Conservation (phyloP, 2,329 filamentous ascomycete species). For the Fusarium nematophilum region DNA sequence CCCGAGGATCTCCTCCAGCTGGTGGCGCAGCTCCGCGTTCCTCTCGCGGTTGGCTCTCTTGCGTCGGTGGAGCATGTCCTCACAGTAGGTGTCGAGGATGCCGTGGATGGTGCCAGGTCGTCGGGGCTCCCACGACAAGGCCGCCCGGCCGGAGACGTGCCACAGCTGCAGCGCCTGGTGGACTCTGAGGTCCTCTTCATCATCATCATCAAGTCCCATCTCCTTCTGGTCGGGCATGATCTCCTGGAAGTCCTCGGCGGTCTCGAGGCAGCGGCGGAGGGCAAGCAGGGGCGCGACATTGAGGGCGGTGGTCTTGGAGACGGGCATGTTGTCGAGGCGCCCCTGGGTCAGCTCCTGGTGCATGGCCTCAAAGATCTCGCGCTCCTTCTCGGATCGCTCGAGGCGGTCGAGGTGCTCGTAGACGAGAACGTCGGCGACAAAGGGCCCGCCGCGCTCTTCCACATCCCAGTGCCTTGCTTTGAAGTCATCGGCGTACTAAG, state of each 20-base stretch:
- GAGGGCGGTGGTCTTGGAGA: conserved; percentile 14
- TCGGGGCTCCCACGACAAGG: conserved; percentile 28
- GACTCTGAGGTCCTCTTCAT: conserved; percentile 4
- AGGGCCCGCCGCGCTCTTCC: background rate
- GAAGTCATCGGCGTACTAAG: conserved; percentile 36
- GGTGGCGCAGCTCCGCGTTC: conserved; percentile 7
- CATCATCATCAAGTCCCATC: background rate
- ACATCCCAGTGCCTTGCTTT: conserved; percentile 10
- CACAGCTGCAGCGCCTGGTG: conserved; percentile 30
- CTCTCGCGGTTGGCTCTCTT: conserved; percentile 8
- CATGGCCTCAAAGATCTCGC: conserved; percentile 17
- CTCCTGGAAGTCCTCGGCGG: conserved; percentile 18
- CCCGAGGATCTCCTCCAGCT: conserved; percentile 19
- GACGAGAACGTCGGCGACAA: conserved; percentile 24
- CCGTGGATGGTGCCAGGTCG: background rate
- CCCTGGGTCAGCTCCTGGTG: conserved; percentile 18
- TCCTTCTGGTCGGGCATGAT: conserved; percentile 6
- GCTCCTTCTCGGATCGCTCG: conserved; percentile 21
- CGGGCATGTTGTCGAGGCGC: conserved; percentile 1
- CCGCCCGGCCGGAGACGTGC: conserved; percentile 31
- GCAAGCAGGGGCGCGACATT: conserved; percentile 3
- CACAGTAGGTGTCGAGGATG: conserved; percentile 21
- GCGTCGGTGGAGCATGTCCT: conserved; percentile 23
- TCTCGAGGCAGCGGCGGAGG: conserved; percentile 27
- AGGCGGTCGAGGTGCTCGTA: conserved; percentile 27